Evolutionary conservation across 2,329 filamentous ascomycete genomes (phyloP), one percentile per base, ranked within the genome.

Genomic region (Zelopaecilomyces penicillatus): DNA sequence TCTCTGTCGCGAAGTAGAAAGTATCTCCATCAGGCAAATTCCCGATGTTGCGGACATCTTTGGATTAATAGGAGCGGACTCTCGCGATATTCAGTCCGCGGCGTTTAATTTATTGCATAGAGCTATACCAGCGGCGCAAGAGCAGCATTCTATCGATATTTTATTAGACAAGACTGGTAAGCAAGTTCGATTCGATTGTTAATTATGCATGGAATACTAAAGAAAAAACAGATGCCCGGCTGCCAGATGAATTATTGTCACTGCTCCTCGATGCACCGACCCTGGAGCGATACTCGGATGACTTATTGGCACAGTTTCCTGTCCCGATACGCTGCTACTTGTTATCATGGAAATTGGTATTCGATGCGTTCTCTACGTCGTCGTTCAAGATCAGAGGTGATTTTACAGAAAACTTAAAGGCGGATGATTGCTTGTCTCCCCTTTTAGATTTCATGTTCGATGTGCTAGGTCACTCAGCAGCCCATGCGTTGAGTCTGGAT

Each of bases 341-440:
- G 3, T 71, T 95, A 29, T 85, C 87, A 8, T 98, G 93, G 93
- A 79, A 87, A 51, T 72, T 97, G 1, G 75, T 96, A 0, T 97
- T 95, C 58, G 88, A 95, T 54, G 83, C 91, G 37, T 94, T 91
- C 58, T 70, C 73, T 12, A 79, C 81, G 19, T 81, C 89, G 9
- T 87, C 90, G 0, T 83, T 86, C 62, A 87, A 88, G 55, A 80
- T 97, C 11, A 85, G 88, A 53, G 80, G 78, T 47, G 82, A 90
- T 56, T 97, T 96, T 57, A 77, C 80, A 0, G 78, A 87, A 27
- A 80, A 85, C 47, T 75, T 98, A 45, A 93, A 89, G 60, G 76
- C 84, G 28, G 82, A 82, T 10, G 76, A 82, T 8, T 82, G 83
- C 45, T 66, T 95, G 1, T 65, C 69, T 0, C 79, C 82, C 1